Evolutionary conservation across 768 basidiomycete genomes (phyloP).

Genomic region (Termitomyces sp.): DNA sequence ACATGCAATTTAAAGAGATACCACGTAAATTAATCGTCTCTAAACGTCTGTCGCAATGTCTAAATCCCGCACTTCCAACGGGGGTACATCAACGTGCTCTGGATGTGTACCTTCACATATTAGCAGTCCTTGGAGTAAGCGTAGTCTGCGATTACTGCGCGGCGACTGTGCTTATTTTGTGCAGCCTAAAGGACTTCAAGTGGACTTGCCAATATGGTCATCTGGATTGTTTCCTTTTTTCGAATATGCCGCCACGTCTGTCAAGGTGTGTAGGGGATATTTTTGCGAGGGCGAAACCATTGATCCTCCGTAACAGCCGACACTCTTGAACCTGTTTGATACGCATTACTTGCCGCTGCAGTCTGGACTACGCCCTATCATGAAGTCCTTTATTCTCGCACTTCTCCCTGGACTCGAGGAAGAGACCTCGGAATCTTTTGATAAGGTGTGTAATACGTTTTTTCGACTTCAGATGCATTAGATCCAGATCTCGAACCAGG

Average conservation of each 20-base stretch:
- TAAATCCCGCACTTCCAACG: conserved; percentile 95
- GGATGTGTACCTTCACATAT: conserved; percentile 90
- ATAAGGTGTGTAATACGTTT: conserved; percentile 48
- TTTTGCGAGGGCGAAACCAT: background rate
- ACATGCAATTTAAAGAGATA: conserved; percentile 93
- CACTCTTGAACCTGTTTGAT: conserved; percentile 87
- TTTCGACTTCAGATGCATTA: conserved; percentile 1
- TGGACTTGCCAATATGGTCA: conserved; percentile 90
- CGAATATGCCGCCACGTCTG: conserved; percentile 98
- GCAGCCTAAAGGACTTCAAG: conserved; percentile 80
- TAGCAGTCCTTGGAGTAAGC: conserved; percentile 85
- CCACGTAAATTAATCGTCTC: conserved; percentile 91
- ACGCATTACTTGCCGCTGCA: conserved; percentile 88
- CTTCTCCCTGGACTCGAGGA: conserved; percentile 95
- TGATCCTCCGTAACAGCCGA: conserved; percentile 46
- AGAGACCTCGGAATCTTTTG: conserved; percentile 96
- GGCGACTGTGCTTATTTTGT: conserved; percentile 6
- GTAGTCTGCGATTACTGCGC: background rate
- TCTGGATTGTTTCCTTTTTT: conserved; percentile 98
- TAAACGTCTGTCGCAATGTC: conserved; percentile 91
- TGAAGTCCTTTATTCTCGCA: conserved; percentile 92
- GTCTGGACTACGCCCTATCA: conserved; percentile 73
- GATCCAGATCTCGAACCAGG: conserved; percentile 35
- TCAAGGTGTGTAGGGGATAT: conserved; percentile 54
- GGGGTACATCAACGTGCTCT: conserved; percentile 96